Base-by-base conservation (phyloP, 2,329 filamentous ascomycete genomes). In the Botrytis fragariae region DNA sequence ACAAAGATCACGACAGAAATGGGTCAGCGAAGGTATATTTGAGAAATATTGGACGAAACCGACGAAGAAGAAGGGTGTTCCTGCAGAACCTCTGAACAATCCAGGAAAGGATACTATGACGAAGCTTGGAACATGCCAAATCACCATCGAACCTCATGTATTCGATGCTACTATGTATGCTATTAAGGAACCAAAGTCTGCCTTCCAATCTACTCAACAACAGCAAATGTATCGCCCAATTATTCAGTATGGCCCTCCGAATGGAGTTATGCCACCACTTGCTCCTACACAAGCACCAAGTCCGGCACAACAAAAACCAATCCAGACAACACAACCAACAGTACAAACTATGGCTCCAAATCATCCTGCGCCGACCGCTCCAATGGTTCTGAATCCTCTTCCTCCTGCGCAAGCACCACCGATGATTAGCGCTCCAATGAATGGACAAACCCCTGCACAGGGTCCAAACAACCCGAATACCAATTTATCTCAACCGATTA, bases 1-100 rank as follows among this genome's bases (percentile, higher is more conserved):
- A 39, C 84, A 88, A 68, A 87, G 92, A 79, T 96, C 93, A 78
- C 90, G 92, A 74, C 86, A 90, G 73, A 89, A 87, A 86, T 94
- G 92, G 92, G 87, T 92, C 37, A 87, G 85, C 79, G 89, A 92
- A 77, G 91, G 91, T 44, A 86, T 94, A 65, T 93, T 94, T 77
- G 90, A 93, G 77, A 92, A 90, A 78, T 94, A 92, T 81, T 94
- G 92, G 92, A 88, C 90, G 14, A 94, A 94, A 79, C 91, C 92
- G 4, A 84, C 84, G 60, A 92, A 91, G 82, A 88, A 88, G 75
- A 93, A 91, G 81, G 89, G 90, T 61, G 87, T 88, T 4, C 86
- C 87, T 72, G 90, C 91, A 77, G 88, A 90, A 69, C 78, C 77
- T 45, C 85, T 87, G 9, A 89, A 90, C 77, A 92, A 93, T 78